A percentile compares a stretch with the other conserved stretches of the same genome.
Evolutionary conservation across 805 yeast genomes (phyloP).

Genomic region (Myxozyma sirexii): DNA sequence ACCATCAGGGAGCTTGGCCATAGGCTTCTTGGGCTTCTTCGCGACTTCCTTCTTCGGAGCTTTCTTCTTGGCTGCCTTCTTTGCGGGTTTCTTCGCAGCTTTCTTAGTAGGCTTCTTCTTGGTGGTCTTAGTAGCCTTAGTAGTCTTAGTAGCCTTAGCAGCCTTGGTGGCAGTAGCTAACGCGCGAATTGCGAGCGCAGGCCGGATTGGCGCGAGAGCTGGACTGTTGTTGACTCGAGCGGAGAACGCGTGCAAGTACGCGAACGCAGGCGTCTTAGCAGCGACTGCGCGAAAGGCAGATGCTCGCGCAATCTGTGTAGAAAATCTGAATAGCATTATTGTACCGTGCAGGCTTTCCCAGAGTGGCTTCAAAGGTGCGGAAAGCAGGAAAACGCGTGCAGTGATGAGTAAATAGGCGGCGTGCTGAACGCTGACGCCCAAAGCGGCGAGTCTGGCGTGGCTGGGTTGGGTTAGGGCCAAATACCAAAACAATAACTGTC

Average conservation of each 20-base stretch:
- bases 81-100: constrained; percentile 7
- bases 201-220: not conserved
- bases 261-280: not conserved
- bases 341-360: not conserved
- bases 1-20: not conserved
- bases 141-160: not conserved
- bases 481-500: not conserved
- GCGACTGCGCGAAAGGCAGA: not conserved
- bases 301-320: constrained; percentile 5
- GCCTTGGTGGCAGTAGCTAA: constrained; percentile 3
- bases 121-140: too few species aligned
- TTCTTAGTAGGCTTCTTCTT: not conserved
- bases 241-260: not conserved
- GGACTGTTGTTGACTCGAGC: not conserved
- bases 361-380: too few species aligned
- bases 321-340: not conserved
- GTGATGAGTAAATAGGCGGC: not conserved
- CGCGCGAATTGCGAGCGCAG: not conserved
- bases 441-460: not conserved
- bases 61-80: constrained; percentile 4
- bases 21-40: constrained; percentile 4
- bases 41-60: not conserved
- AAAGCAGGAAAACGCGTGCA: not conserved
- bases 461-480: not conserved
- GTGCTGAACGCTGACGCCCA: not conserved